Conservation (phyloP, 768 basidiomycete genomes). For the Clitopilus passeckerianus region DNA sequence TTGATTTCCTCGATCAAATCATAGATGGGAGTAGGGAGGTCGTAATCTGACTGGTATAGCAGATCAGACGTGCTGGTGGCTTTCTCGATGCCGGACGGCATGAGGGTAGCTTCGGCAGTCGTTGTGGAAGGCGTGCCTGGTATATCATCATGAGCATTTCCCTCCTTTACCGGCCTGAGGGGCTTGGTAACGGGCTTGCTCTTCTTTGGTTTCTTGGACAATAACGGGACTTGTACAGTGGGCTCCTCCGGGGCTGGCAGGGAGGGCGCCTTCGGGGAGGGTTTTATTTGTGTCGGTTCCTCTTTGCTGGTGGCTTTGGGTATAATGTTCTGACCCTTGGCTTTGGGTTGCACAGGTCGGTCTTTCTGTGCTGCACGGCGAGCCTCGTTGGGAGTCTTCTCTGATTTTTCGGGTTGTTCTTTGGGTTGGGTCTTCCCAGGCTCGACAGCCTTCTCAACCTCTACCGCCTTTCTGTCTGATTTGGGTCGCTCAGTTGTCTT, state of each 20-base stretch:
- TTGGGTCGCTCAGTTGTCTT: neutral
- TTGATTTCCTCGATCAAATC: constrained; percentile 69
- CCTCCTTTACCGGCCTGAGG: constrained; percentile 55
- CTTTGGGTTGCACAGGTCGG: neutral
- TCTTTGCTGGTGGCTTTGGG: neutral
- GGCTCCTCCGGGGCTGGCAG: constrained; percentile 24
- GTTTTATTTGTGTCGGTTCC: neutral
- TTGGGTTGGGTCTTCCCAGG: constrained; percentile 47
- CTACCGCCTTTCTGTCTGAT: constrained; percentile 29
- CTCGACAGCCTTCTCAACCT: constrained; percentile 46
- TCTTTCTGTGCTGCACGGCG: constrained; percentile 2
- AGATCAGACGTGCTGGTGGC: constrained; percentile 56
- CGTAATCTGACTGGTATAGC: constrained; percentile 48
- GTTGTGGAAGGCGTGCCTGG: constrained; percentile 39
- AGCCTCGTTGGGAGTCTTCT: constrained; percentile 26
- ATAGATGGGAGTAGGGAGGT: constrained; percentile 47
- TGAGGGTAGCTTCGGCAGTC: constrained; percentile 41
- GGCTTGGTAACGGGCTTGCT: constrained; percentile 61
- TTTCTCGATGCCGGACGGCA: constrained; percentile 32
- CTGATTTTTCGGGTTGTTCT: constrained; percentile 44
- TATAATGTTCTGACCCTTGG: neutral
- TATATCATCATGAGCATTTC: constrained; percentile 36
- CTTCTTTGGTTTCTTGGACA: constrained; percentile 84
- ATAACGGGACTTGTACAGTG: constrained; percentile 61
- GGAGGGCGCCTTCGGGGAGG: constrained; percentile 8